phyloP scores from a whole-genome alignment of 2,329 filamentous ascomycete genomes.

The Fusarium nanum region DNA sequence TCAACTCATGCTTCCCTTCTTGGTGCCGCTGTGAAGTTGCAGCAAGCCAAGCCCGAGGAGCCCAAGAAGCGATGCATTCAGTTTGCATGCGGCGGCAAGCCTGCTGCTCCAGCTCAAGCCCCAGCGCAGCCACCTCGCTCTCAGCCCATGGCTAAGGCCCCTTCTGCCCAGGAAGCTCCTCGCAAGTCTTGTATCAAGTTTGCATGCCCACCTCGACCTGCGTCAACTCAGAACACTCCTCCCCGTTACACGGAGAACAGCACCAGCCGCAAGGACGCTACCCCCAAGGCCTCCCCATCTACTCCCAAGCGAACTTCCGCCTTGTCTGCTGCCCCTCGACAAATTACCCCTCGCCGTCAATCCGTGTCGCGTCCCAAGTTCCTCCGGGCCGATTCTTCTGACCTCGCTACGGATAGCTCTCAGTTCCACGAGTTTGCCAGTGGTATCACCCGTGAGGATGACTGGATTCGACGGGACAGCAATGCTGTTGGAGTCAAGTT shows the following conservation, averaged over 20 bases:
- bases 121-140: constrained; percentile 47
- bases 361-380: constrained; percentile 56
- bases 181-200: constrained; percentile 79
- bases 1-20: constrained; percentile 44
- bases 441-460: constrained; percentile 82
- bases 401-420: constrained; percentile 66
- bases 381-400: constrained; percentile 62
- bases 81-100: constrained; percentile 83
- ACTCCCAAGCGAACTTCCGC: constrained; percentile 49
- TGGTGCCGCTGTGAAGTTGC: constrained; percentile 39
- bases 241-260: constrained; percentile 43
- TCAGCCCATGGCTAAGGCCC: constrained; percentile 50
- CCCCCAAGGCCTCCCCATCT: constrained; percentile 45
- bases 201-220: constrained; percentile 71
- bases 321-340: constrained; percentile 44
- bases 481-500: constrained; percentile 74
- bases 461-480: constrained; percentile 84
- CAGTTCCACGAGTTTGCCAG: constrained; percentile 93
- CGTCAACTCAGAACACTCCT: constrained; percentile 55
- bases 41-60: constrained; percentile 56
- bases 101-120: constrained; percentile 54
- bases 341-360: constrained; percentile 40
- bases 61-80: constrained; percentile 88
- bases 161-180: constrained; percentile 54
- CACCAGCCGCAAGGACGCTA: constrained; percentile 13